Percentiles rank a stretch among this genome's conserved stretches.
Evolutionary conservation across 225 moss, liverwort and hornwort species (phyloP).

Genomic region (Ulota crispa): DNA sequence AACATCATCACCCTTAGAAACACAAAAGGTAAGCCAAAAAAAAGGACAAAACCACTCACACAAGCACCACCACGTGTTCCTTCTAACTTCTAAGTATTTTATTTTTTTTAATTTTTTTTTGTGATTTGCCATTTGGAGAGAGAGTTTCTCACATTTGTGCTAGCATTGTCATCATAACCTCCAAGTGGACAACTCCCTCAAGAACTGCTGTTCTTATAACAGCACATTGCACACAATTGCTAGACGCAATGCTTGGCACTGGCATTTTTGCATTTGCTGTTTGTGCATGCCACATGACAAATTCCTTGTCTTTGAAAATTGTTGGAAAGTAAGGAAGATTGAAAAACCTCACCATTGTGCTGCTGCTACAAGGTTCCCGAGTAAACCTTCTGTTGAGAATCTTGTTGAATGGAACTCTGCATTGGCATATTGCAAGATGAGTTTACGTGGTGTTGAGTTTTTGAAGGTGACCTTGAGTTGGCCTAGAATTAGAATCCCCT

Average conservation of each 20-base stretch:
- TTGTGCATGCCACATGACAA: too few relatives aligned
- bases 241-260: conserved; percentile 19
- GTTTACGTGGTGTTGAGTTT: background rate
- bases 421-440: background rate
- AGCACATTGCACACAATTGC: conserved; percentile 30
- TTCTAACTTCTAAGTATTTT: background rate
- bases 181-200: conserved; percentile 18
- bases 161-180: too few relatives aligned
- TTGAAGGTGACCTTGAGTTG: background rate
- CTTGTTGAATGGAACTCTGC: background rate
- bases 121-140: background rate
- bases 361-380: too few relatives aligned
- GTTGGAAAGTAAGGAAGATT: too few relatives aligned
- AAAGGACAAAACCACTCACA: background rate
- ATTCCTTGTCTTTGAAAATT: too few relatives aligned
- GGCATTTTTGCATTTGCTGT: too few relatives aligned
- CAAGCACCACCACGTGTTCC: background rate
- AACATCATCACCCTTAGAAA: too few relatives aligned
- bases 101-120: too few relatives aligned
- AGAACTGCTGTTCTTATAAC: background rate
- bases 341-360: too few relatives aligned
- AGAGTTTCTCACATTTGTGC: too few relatives aligned
- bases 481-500: conserved; percentile 11
- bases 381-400: background rate
- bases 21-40: too few relatives aligned